Base-by-base conservation (phyloP, 73 alveolate species). In the Effrenium voratum region DNA sequence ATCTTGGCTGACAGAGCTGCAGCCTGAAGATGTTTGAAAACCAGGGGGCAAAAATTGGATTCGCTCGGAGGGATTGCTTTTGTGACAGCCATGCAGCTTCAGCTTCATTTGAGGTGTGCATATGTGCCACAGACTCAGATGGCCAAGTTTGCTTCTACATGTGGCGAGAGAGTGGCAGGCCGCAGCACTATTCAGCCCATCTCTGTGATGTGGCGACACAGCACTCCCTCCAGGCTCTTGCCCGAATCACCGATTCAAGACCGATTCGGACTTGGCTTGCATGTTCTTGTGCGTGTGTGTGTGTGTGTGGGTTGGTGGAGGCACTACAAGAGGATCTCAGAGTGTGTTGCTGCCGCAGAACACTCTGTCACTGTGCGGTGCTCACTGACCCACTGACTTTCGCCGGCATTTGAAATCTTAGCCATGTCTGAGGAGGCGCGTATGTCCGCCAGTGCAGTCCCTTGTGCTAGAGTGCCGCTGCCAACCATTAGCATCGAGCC, bases 121-220 rank as follows among this genome's bases (percentile, higher is more conserved):
- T 43, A 84, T 84, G 93, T 84, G 93, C 66, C 44, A 30, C 46
- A 43, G 43, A 19, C 93, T 40, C 49, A 57, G 93, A 0, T 43
- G 32, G 90, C 19, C 34, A 2, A 59, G 43, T 40, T 40, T 16
- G 26, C 13, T 38, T 43, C 24, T 76, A 41, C 3, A 22, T 40
- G 36, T 34, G 19, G 26, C 88, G 12, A 5, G 81, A 5, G 24
- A 16, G 15, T 10, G 1, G 26, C 32, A 87, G 95, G 95, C 30
- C 95, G 95, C 68, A 87, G 63, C 49, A 60, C 85, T 28, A 87
- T 87, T 26, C 95, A 87, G 30, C 95, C 95, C 10, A 87, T 87
- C 76, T 87, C 95, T 36, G 95, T 87, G 24, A 70, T 87, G 32
- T 87, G 95, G 95, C 80, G 95, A 28, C 95, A 87, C 26, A 87